Percentiles rank a stretch among this genome's conserved stretches.
phyloP scores from a whole-genome alignment of 306 rosid species.

The Albizia julibrissin region DNA sequence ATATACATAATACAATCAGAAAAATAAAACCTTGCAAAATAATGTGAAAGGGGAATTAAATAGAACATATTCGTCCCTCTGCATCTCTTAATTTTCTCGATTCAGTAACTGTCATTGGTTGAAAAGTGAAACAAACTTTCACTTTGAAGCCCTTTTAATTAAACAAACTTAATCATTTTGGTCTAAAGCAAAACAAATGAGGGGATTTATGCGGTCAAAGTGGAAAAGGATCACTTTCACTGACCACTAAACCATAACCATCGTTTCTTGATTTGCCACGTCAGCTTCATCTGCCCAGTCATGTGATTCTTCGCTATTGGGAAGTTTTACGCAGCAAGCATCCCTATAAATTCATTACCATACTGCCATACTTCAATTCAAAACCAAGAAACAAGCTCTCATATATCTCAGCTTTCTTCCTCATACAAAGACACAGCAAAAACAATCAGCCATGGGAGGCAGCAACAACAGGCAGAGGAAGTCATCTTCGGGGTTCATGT shows the following conservation, averaged over 20 bases:
- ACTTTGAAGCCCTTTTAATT: background rate
- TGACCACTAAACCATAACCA: background rate
- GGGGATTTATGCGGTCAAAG: background rate
- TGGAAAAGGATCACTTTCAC: background rate
- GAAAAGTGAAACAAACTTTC: background rate
- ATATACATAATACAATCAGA: background rate
- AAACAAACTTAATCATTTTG: background rate
- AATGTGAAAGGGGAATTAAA: background rate
- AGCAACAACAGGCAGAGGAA: conserved; percentile 23
- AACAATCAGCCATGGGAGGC: background rate
- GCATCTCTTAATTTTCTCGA: background rate
- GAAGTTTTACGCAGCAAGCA: background rate
- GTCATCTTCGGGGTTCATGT: conserved; percentile 33
- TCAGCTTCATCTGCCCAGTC: background rate
- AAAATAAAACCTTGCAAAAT: background rate
- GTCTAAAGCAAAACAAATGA: background rate
- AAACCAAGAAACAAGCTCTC: conserved; percentile 13
- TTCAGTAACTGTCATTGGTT: background rate
- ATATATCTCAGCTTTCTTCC: background rate
- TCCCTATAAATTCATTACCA: conserved; percentile 34
- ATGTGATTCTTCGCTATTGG: conserved; percentile 23
- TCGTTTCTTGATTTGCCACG: background rate
- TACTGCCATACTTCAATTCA: background rate
- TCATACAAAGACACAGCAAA: background rate
- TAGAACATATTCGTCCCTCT: background rate